Conservation (phyloP, 140 eudicot genomes). For the Oenanthe javanica region DNA sequence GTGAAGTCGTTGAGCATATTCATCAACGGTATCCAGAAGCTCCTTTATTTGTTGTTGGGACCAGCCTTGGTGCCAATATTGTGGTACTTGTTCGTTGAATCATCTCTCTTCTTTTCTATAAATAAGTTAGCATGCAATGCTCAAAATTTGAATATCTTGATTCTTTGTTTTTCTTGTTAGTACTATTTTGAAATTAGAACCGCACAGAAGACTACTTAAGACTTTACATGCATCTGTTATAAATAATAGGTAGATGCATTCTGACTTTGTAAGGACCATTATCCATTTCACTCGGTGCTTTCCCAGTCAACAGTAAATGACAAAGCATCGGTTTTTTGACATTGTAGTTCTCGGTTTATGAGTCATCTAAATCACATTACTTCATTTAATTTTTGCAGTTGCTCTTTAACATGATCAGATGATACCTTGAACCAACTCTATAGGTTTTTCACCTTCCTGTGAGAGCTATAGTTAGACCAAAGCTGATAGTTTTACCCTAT, state of each 20-base stretch:
- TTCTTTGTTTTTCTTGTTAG: background rate
- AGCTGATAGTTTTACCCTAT: background rate
- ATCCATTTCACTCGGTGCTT: background rate
- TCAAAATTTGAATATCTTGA: background rate
- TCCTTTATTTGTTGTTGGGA: slow-evolving; percentile 82
- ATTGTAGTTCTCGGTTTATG: background rate
- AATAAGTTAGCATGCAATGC: background rate
- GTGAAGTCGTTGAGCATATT: slow-evolving; percentile 59
- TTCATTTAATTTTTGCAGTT: background rate
- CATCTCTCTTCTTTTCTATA: background rate
- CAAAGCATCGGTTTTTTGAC: background rate
- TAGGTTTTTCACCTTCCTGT: background rate
- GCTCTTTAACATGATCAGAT: background rate
- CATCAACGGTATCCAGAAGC: slow-evolving; percentile 53
- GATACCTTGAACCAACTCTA: background rate
- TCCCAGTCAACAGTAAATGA: background rate
- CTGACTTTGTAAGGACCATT: background rate
- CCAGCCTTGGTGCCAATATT: slow-evolving; percentile 97
- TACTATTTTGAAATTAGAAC: background rate
- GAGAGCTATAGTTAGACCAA: background rate
- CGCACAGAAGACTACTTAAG: background rate
- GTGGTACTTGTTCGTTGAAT: slow-evolving; percentile 42
- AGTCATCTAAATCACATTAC: background rate
- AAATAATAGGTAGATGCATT: background rate
- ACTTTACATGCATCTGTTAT: background rate